These are phyloP conservation scores for Rhododendron kiyosumense DNA, from an alignment of 148 eudicot species.

Conservation along the genomic window DNA sequence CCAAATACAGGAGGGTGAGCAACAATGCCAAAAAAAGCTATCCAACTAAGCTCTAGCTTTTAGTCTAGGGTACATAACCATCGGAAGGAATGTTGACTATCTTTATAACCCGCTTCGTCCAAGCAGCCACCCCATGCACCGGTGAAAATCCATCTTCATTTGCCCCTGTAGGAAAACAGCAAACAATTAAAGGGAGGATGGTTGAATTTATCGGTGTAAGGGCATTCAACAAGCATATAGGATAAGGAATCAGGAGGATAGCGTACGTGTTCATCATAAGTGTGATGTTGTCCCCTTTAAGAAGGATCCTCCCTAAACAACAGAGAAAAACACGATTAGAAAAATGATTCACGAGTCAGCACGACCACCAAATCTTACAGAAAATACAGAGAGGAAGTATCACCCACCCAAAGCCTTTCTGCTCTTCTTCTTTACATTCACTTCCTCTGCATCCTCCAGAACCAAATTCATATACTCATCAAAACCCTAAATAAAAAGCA, in stretches of 20 bases:
- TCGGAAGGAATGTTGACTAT: not conserved
- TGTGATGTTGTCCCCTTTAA: conserved; percentile 92
- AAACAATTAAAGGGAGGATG: not conserved
- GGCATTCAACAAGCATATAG: not conserved
- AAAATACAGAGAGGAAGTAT: not conserved
- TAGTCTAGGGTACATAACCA: not conserved
- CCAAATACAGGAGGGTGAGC: not conserved
- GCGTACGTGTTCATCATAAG: conserved; percentile 91
- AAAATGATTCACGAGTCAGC: not conserved
- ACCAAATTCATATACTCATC: conserved; percentile 98
- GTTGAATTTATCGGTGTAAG: not conserved
- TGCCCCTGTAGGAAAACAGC: conserved; percentile 1
- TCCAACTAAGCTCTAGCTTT: not conserved
- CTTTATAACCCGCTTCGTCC: not conserved
- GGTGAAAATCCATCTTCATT: not conserved
- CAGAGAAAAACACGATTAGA: conserved; percentile 1
- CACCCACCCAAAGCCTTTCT: conserved; percentile 66
- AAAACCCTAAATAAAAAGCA: conserved; percentile 47
- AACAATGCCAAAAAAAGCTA: not conserved
- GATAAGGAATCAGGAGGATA: not conserved
- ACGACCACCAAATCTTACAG: not conserved
- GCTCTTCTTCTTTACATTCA: conserved; percentile 77
- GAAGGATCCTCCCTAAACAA: conserved; percentile 69
- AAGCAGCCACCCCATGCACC: not conserved
- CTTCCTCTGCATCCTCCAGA: conserved; percentile 92